A percentile compares a stretch with the other conserved stretches of the same genome.
These are phyloP conservation scores for Xenoacremonium recifei DNA, from an alignment of 2,329 filamentous ascomycete genomes.

Conservation along the genomic window DNA sequence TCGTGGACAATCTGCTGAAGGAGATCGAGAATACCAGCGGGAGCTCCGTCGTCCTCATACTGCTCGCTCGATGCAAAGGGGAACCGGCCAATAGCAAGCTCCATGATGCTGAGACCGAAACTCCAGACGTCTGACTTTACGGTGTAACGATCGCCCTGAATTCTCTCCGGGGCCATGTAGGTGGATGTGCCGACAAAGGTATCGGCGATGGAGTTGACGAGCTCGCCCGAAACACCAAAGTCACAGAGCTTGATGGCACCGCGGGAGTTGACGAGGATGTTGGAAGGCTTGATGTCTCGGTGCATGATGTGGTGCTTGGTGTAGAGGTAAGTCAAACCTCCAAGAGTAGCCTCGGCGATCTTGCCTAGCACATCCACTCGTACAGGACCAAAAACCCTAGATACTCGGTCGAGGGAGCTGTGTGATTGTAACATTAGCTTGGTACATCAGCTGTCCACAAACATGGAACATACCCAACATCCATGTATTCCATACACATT, in stretches of 20 bases:
- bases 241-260: conserved; percentile 97
- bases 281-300: conserved; percentile 97
- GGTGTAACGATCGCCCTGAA: conserved; percentile 94
- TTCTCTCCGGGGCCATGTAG: conserved; percentile 98
- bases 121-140: conserved; percentile 99
- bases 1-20: conserved; percentile 98
- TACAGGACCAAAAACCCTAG: conserved; percentile 90
- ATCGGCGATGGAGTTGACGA: conserved; percentile 96
- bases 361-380: conserved; percentile 96
- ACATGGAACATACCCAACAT: conserved; percentile 76
- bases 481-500: conserved; percentile 99
- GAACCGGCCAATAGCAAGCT: conserved; percentile 95
- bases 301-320: conserved; percentile 98
- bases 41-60: conserved; percentile 73
- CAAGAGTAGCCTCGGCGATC: conserved; percentile 93
- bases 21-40: conserved; percentile 92
- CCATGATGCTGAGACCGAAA: conserved; percentile 93
- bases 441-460: not conserved
- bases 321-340: conserved; percentile 92
- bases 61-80: conserved; percentile 80
- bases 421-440: conserved; percentile 1
- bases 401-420: conserved; percentile 90
- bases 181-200: conserved; percentile 98
- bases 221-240: conserved; percentile 96
- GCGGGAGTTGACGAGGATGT: conserved; percentile 91